Conservation (phyloP, 2,329 filamentous ascomycete species). For the Aschersonia sp. region DNA sequence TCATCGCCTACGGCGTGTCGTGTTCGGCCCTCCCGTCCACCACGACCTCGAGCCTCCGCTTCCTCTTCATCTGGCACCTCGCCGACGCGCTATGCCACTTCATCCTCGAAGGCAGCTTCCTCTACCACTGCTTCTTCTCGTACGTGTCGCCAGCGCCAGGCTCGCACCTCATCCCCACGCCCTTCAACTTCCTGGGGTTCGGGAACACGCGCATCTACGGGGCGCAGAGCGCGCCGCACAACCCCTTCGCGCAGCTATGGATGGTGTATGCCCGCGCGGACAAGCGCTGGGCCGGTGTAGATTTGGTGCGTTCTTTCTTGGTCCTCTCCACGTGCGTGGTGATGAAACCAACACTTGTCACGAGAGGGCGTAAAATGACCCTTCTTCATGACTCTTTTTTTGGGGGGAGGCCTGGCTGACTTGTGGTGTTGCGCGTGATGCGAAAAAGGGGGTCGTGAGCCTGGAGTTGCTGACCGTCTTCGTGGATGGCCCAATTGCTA, state of each 20-base stretch:
- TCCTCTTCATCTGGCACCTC: constrained; percentile 88
- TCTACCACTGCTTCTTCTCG: constrained; percentile 86
- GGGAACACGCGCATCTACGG: constrained; percentile 35
- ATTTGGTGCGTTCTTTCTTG: constrained; percentile 28
- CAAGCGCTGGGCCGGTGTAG: constrained; percentile 46
- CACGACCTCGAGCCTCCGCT: constrained; percentile 42
- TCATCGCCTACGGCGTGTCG: constrained; percentile 34
- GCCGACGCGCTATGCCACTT: constrained; percentile 90
- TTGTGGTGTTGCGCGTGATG: neutral
- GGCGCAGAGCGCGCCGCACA: constrained; percentile 38
- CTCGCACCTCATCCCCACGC: constrained; percentile 27
- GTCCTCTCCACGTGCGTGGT: neutral
- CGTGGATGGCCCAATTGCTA: constrained; percentile 43
- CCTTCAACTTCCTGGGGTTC: constrained; percentile 36
- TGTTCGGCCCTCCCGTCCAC: constrained; percentile 27
- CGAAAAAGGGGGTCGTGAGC: constrained; percentile 38
- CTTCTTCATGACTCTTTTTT: neutral
- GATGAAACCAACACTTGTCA: neutral
- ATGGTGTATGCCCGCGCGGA: constrained; percentile 56
- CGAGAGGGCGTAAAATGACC: neutral
- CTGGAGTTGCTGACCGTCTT: constrained; percentile 53
- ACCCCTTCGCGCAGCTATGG: constrained; percentile 46
- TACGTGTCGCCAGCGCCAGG: constrained; percentile 18
- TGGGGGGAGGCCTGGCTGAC: constrained; percentile 1
- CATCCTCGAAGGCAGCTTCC: constrained; percentile 77